Percentiles rank a stretch among this genome's conserved stretches.
Conservation (phyloP, 805 yeast species). For the Candida jianshihensis region DNA sequence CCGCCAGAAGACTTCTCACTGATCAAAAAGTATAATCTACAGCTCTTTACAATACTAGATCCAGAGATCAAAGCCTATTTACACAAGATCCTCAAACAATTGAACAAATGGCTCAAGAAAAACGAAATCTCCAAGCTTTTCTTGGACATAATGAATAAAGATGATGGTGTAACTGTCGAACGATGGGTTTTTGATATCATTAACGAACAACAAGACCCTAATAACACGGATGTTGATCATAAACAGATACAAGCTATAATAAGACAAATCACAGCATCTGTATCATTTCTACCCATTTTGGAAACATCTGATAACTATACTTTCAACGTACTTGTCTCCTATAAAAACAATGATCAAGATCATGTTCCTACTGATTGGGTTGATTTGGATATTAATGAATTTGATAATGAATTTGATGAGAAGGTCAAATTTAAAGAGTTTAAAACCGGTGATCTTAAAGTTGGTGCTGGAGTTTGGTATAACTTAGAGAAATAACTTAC, state of each 20-base stretch:
- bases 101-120: conserved; percentile 66
- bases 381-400: conserved; percentile 59
- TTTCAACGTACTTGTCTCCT: conserved; percentile 74
- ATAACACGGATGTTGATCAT: conserved; percentile 34
- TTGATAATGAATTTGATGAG: conserved; percentile 45
- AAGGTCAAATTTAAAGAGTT: conserved; percentile 64
- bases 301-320: conserved; percentile 59
- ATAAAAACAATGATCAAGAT: conserved; percentile 54
- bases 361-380: conserved; percentile 79
- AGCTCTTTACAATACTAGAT: conserved; percentile 63
- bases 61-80: conserved; percentile 72
- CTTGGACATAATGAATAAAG: conserved; percentile 65
- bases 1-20: conserved; percentile 79
- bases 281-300: conserved; percentile 75
- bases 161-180: conserved; percentile 63
- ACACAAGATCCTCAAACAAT: conserved; percentile 56
- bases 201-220: conserved; percentile 20
- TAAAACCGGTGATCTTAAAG: conserved; percentile 57
- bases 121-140: conserved; percentile 63
- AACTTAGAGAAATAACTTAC: conserved; percentile 16
- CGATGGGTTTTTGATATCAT: conserved; percentile 77
- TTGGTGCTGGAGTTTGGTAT: conserved; percentile 62
- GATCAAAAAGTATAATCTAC: conserved; percentile 74
- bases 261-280: conserved; percentile 83
- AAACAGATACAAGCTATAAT: conserved; percentile 78